A percentile compares a stretch with the other conserved stretches of the same genome.
These are phyloP conservation scores for Ustilago curta DNA, from an alignment of 1,284 basidiomycete species.

Conservation along the genomic window DNA sequence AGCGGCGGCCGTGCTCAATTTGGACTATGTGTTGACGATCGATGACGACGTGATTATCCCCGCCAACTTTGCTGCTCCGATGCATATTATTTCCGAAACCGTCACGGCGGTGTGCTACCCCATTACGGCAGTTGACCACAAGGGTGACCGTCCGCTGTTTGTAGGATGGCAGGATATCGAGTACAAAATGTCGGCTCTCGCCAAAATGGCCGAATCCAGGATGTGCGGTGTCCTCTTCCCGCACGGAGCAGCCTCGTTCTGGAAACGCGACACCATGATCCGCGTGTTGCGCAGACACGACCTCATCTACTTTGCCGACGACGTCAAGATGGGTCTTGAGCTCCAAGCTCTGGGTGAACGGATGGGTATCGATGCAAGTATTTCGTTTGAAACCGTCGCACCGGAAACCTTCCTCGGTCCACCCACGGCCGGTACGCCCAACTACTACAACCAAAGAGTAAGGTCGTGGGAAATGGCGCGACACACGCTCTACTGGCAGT, in stretches of 20 bases:
- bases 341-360: conserved; percentile 29
- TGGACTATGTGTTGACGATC: conserved; percentile 43
- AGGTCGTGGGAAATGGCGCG: conserved; percentile 44
- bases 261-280: conserved; percentile 40
- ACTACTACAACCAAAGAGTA: conserved; percentile 43
- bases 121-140: conserved; percentile 40
- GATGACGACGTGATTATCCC: conserved; percentile 49
- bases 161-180: conserved; percentile 49
- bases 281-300: conserved; percentile 28
- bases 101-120: conserved; percentile 43
- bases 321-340: conserved; percentile 46
- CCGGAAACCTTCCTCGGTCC: conserved; percentile 42
- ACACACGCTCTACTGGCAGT: conserved; percentile 46
- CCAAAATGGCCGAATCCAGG: conserved; percentile 38
- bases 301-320: conserved; percentile 43
- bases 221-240: conserved; percentile 43
- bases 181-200: conserved; percentile 44
- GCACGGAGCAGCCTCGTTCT: conserved; percentile 39
- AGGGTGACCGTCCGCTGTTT: conserved; percentile 43
- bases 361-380: conserved; percentile 32
- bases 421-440: conserved; percentile 15
- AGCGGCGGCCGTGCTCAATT: conserved; percentile 24
- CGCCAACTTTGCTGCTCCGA: conserved; percentile 41
- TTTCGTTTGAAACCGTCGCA: conserved; percentile 38
- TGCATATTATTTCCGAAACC: conserved; percentile 29